phyloP scores from a whole-genome alignment of 2,329 filamentous ascomycete species.

The Cercospora sesami region DNA sequence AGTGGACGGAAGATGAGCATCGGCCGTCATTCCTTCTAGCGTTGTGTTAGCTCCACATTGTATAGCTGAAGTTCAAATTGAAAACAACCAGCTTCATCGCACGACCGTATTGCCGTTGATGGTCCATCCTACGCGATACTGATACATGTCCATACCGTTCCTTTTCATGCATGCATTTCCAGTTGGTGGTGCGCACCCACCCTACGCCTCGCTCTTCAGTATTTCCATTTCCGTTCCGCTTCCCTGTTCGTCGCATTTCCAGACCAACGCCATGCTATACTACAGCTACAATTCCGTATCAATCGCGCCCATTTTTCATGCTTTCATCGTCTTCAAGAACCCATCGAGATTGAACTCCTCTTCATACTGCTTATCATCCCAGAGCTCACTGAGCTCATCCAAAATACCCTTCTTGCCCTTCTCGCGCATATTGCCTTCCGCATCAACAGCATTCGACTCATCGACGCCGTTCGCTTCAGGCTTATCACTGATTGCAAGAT shows the following conservation, averaged over 20 bases:
- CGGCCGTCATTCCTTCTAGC: neutral
- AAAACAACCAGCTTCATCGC: neutral
- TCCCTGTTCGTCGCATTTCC: neutral
- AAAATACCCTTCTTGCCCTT: constrained; percentile 97
- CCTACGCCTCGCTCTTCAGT: neutral
- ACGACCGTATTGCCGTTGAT: neutral
- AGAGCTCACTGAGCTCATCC: constrained; percentile 91
- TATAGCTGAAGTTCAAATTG: neutral
- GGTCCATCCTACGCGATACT: neutral
- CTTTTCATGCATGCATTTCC: neutral
- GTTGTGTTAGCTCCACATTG: neutral
- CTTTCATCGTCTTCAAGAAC: constrained; percentile 91
- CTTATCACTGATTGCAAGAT: constrained; percentile 35
- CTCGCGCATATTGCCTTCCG: constrained; percentile 85
- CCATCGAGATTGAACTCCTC: constrained; percentile 96
- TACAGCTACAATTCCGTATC: neutral
- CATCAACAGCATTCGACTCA: constrained; percentile 69
- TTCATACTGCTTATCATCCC: constrained; percentile 97
- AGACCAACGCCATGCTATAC: constrained; percentile 11
- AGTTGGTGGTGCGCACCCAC: neutral
- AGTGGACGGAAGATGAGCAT: no score
- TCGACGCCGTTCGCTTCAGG: constrained; percentile 63
- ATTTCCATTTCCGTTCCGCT: neutral
- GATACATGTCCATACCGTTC: neutral
- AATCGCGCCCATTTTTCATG: constrained; percentile 20